Base-by-base conservation (phyloP, 2,329 filamentous ascomycete genomes). In the Colletotrichum sojae region DNA sequence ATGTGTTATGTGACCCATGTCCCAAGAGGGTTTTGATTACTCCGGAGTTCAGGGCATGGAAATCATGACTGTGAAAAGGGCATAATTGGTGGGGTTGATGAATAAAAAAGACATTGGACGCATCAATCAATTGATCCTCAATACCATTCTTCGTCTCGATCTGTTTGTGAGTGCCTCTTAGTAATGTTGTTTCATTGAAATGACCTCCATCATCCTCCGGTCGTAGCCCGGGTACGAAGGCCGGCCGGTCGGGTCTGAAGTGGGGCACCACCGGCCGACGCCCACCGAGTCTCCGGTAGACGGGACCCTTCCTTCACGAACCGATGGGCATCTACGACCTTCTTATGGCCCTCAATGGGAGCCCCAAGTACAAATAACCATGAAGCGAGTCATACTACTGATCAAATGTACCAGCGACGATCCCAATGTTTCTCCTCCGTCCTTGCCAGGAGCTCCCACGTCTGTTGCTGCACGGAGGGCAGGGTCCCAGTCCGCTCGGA, bases 1-100 rank as follows among this genome's bases (percentile, higher is more conserved):
- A 69, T 66, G 49, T 60, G 6, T 60, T 45, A 56, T 55, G 36
- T 22, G 12, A 49, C 20, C 10, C 10, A 25, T 3, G 4, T 15
- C n/a, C 52, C 13, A 18, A 22, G 9, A 43, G 5, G 18, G 9
- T 45, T 6, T n/a, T n/a, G 31, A 36, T 16, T n/a, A 60, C n/a
- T 18, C 22, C 15, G 59, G 59, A 54, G 59, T 62, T 62, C 13
- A 31, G 59, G 22, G 20, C 16, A 40, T 40, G 18, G 39, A 2
- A 39, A 1, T 46, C 20, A 16, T 52, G 52, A n/a, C 20, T 12
- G 59, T n/a, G 16, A 62, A 62, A 54, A 62, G 39, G 39, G 20
- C 43, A 46, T 36, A 20, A 27, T 27, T 15, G 27, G 15, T 2
- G 3, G 16, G 15, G 27, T 2, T 20, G 20, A 27, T 52, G 49